These are phyloP conservation scores for Ramalina intermedia DNA, from an alignment of 495 filamentous ascomycete genomes.

Conservation along the genomic window DNA sequence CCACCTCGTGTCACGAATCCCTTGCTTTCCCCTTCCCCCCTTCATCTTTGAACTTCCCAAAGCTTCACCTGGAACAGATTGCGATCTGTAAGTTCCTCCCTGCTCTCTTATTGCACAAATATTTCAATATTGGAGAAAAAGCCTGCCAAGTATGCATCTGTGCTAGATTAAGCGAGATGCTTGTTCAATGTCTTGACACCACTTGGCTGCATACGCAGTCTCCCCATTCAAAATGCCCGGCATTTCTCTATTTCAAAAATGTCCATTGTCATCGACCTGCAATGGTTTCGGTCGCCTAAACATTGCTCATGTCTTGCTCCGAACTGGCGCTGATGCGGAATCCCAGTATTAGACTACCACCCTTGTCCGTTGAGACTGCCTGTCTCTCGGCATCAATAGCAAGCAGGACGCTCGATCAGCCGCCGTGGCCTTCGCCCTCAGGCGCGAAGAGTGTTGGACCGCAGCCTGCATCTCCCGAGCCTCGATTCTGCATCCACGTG, in stretches of 20 bases:
- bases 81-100: no score
- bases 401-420: not conserved
- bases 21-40: no score
- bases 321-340: constrained; percentile 6
- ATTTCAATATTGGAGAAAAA: no score
- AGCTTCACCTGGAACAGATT: no score
- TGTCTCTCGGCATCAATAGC: not conserved
- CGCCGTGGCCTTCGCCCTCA: not conserved
- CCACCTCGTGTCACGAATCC: no score
- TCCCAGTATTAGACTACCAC: constrained; percentile 5
- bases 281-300: not conserved
- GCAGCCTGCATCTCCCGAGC: not conserved
- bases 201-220: not conserved
- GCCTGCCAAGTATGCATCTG: no score
- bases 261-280: not conserved
- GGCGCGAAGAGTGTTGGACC: not conserved
- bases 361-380: constrained; percentile 1
- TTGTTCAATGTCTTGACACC: not conserved
- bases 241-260: not conserved
- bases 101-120: no score
- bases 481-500: not conserved
- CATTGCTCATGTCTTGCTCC: not conserved
- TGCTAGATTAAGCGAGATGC: no score
- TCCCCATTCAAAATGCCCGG: not conserved
- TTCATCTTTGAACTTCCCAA: no score